phyloP scores from a whole-genome alignment of 768 basidiomycete species.

The Mycena alexandri region DNA sequence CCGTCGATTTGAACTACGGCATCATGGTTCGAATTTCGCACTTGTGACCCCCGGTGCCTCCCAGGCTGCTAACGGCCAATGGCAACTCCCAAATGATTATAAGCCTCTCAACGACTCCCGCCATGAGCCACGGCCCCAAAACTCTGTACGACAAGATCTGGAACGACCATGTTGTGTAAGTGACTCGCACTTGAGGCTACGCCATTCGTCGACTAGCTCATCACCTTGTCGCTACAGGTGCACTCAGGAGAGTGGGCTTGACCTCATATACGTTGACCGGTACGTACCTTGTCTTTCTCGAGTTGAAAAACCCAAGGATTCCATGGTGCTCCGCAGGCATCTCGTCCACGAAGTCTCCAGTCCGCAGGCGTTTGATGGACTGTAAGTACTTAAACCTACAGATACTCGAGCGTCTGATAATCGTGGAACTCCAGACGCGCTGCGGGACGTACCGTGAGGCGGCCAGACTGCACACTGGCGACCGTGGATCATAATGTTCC shows the following conservation, averaged over 20 bases:
- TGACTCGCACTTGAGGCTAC: not conserved
- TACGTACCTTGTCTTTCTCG: constrained; percentile 47
- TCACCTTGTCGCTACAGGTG: constrained; percentile 57
- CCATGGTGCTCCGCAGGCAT: constrained; percentile 50
- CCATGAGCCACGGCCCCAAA: constrained; percentile 64
- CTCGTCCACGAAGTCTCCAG: constrained; percentile 93
- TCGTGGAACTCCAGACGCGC: constrained; percentile 61
- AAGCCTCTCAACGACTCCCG: constrained; percentile 49
- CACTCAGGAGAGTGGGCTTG: constrained; percentile 77
- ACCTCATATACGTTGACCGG: constrained; percentile 88
- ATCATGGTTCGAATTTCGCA: not conserved
- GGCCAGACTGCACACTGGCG: constrained; percentile 90
- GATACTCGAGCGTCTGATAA: constrained; percentile 29
- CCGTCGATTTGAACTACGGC: not conserved
- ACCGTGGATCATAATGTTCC: constrained; percentile 92
- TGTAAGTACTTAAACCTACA: constrained; percentile 57
- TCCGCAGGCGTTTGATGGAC: constrained; percentile 91
- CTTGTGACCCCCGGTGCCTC: constrained; percentile 4
- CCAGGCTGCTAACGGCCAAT: constrained; percentile 7
- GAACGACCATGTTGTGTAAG: constrained; percentile 95
- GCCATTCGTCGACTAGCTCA: not conserved
- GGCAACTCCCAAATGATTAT: not conserved
- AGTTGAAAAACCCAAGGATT: too few relatives aligned
- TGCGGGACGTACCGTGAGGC: constrained; percentile 80
- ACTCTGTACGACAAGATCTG: constrained; percentile 99